Base-by-base conservation (phyloP, 345 rosid genomes). In the Linum lewisii region DNA sequence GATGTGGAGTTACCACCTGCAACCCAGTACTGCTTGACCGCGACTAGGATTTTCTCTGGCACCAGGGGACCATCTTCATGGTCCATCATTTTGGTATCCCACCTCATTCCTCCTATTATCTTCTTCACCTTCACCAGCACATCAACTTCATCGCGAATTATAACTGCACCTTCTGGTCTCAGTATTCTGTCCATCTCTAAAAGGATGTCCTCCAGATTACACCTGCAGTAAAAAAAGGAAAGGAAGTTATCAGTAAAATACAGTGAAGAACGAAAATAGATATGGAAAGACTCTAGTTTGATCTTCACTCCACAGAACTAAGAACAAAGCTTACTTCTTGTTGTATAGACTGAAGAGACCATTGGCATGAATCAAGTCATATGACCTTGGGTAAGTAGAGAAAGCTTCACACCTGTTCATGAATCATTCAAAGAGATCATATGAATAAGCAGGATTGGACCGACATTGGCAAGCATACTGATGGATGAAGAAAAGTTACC, bases 51-150 rank as follows among this genome's bases (percentile, higher is more conserved):
- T 77, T 94, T 94, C 78, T 85, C 97, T 0, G 90, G 84, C 60
- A 94, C 89, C 23, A 94, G 77, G 50, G 99, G 99, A 32, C 99
- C 99, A 61, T 90, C 99, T 73, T 94, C 99, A n/a, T 94, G 99
- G 81, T 94, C 97, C 62, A 90, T 84, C 88, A 94, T 79, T 75
- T 94, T 94, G 6, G 93, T 61, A 32, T 87, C 87, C 99, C 99
- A 94, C 56, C 86, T 87, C 95, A 94, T 94, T 44, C 96, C 89
- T n/a, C 73, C 73, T 7, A 75, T 79, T 51, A 85, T 73, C 78
- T 82, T 87, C 83, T 80, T 82, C 64, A 90, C 96, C 70, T 83
- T 84, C 21, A 85, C 77, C 68, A 94, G 78, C 58, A 76, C 80
- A 47, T 94, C 95, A 0, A 94, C 99, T 65, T 90, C 93, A 58